These are phyloP conservation scores for Oxalis stricta DNA, from an alignment of 441 rosid genomes.

Conservation along the genomic window DNA sequence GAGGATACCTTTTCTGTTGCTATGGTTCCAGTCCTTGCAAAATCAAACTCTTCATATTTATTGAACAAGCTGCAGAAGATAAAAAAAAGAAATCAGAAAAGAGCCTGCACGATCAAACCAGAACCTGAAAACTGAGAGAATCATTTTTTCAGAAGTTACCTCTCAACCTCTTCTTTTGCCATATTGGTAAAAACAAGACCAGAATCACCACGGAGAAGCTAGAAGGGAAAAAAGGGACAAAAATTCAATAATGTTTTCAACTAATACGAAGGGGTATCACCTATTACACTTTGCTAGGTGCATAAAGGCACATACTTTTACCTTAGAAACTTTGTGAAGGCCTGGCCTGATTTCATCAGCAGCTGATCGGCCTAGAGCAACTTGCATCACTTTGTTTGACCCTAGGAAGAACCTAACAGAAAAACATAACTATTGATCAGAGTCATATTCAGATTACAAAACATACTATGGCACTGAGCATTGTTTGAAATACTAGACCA, in stretches of 20 bases:
- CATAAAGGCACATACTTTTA: conserved; percentile 11
- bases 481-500: too few relatives aligned
- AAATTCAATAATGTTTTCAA: neutral
- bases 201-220: conserved; percentile 75
- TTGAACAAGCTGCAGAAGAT: conserved; percentile 50
- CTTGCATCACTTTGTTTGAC: conserved; percentile 95
- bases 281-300: neutral
- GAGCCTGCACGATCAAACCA: neutral
- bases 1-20: conserved; percentile 57
- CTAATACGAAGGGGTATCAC: neutral
- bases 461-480: too few relatives aligned
- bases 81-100: neutral
- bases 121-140: neutral
- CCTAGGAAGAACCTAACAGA: conserved; percentile 73
- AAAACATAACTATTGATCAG: too few relatives aligned
- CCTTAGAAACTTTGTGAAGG: conserved; percentile 70
- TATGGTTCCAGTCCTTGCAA: conserved; percentile 72
- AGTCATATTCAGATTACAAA: too few relatives aligned
- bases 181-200: conserved; percentile 74
- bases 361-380: conserved; percentile 78
- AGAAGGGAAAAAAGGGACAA: conserved; percentile 9
- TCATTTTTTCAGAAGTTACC: too few relatives aligned
- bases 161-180: conserved; percentile 79
- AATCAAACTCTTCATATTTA: conserved; percentile 69
- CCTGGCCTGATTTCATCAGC: conserved; percentile 75